These are phyloP conservation scores for Laetiporus sulphureus DNA, from an alignment of 1,284 basidiomycete species.

Conservation along the genomic window DNA sequence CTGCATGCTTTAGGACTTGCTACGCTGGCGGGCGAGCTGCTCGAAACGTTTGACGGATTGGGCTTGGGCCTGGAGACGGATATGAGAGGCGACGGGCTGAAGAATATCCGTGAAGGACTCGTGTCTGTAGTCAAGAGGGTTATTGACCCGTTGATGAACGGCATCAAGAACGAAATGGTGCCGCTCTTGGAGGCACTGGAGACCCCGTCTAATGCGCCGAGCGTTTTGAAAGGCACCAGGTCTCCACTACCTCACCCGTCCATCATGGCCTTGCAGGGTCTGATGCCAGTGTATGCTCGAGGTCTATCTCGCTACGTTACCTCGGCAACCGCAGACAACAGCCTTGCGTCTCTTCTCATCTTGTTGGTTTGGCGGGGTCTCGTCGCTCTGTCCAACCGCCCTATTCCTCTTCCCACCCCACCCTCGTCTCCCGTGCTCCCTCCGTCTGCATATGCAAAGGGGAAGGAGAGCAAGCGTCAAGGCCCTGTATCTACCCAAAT, in stretches of 20 bases:
- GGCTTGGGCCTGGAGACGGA: constrained; percentile 56
- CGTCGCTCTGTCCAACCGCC: constrained; percentile 60
- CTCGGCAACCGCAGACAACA: constrained; percentile 44
- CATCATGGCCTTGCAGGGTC: constrained; percentile 45
- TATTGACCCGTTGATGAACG: constrained; percentile 52
- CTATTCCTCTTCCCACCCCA: constrained; percentile 33
- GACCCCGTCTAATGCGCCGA: constrained; percentile 24
- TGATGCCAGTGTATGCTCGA: constrained; percentile 55
- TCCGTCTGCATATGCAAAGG: constrained; percentile 17
- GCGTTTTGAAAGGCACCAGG: constrained; percentile 27
- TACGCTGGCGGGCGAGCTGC: constrained; percentile 62
- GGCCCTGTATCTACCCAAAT: constrained; percentile 31
- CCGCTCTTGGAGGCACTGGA: constrained; percentile 59
- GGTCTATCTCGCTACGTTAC: constrained; percentile 51
- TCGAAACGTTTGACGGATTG: constrained; percentile 61
- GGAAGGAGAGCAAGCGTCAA: constrained; percentile 35
- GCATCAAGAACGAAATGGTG: constrained; percentile 54
- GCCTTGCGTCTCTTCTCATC: constrained; percentile 63
- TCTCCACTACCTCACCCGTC: constrained; percentile 45
- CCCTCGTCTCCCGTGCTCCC: constrained; percentile 36
- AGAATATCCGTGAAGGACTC: constrained; percentile 57
- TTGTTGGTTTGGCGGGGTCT: constrained; percentile 66
- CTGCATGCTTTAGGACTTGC: constrained; percentile 62
- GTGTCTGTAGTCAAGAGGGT: constrained; percentile 60
- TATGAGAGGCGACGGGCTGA: constrained; percentile 56